Conservation (phyloP, 768 basidiomycete genomes). For the Suillus tomentosus region DNA sequence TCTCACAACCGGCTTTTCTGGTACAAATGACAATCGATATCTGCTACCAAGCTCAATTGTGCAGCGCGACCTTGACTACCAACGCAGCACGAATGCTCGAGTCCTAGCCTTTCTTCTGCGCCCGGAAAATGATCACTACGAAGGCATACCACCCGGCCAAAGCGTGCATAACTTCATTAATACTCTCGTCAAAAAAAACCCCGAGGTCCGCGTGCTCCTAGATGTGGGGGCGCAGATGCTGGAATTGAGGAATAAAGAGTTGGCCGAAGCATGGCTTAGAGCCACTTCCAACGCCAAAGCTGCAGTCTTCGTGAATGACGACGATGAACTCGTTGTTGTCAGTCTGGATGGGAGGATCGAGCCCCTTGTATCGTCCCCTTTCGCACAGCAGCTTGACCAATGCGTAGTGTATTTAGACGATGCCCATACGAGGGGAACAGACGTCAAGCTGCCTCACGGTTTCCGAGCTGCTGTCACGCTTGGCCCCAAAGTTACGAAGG, state of each 20-base stretch:
- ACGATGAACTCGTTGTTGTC: slow-evolving; percentile 1
- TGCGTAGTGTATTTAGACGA: neutral
- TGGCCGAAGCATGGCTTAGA: neutral
- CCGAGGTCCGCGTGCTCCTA: slow-evolving; percentile 19
- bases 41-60: slow-evolving; percentile 14
- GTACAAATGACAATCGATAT: slow-evolving; percentile 31
- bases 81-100: neutral
- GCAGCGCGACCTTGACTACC: neutral
- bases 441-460: slow-evolving; percentile 42
- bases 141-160: slow-evolving; percentile 3
- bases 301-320: neutral
- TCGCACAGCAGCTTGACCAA: slow-evolving; percentile 1
- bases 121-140: slow-evolving; percentile 26
- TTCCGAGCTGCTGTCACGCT: slow-evolving; percentile 49
- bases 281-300: neutral
- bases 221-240: slow-evolving; percentile 3
- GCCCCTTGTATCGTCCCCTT: neutral
- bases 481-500: slow-evolving; percentile 51
- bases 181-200: slow-evolving; percentile 40
- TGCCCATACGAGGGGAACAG: neutral
- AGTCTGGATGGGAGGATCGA: neutral
- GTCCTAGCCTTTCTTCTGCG: slow-evolving; percentile 28
- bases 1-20: slow-evolving; percentile 24
- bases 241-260: neutral
- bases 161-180: slow-evolving; percentile 30